Evolutionary conservation across 495 filamentous ascomycete genomes (phyloP).

Genomic region (Evernia prunastri): DNA sequence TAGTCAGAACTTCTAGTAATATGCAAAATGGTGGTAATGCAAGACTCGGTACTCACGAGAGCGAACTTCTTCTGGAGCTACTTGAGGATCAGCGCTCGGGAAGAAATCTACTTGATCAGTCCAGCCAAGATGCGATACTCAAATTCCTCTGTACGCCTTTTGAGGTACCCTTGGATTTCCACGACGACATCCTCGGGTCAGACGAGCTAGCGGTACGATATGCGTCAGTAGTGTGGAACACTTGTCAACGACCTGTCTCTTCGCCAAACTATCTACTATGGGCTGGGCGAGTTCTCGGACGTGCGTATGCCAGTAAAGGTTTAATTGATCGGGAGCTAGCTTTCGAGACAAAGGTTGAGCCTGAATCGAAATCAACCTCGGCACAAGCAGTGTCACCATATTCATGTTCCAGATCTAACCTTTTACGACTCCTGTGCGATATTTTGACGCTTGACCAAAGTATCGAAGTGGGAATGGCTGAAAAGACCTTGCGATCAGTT

Average conservation of each 20-base stretch:
- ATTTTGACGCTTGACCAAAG: slow-evolving; percentile 59
- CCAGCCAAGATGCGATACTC: slow-evolving; percentile 63
- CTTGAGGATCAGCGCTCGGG: slow-evolving; percentile 60
- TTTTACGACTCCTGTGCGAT: slow-evolving; percentile 60
- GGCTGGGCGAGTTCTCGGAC: slow-evolving; percentile 77
- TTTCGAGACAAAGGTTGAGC: slow-evolving; percentile 41
- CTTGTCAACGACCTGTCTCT: slow-evolving; percentile 53
- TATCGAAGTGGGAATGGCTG: slow-evolving; percentile 63
- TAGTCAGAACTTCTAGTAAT: slow-evolving; percentile 56
- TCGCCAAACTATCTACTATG: slow-evolving; percentile 69
- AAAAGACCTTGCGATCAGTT: slow-evolving; percentile 67
- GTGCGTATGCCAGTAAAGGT: slow-evolving; percentile 73
- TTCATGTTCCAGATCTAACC: slow-evolving; percentile 31
- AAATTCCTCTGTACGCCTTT: slow-evolving; percentile 70
- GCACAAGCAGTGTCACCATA: background rate
- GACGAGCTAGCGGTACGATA: slow-evolving; percentile 56
- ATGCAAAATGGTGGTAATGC: slow-evolving; percentile 54
- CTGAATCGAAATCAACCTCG: background rate
- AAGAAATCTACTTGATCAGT: slow-evolving; percentile 57
- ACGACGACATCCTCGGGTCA: slow-evolving; percentile 54
- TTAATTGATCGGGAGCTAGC: slow-evolving; percentile 52
- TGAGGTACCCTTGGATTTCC: slow-evolving; percentile 46
- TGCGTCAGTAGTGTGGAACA: slow-evolving; percentile 64
- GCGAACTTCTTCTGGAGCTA: slow-evolving; percentile 64
- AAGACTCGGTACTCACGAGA: slow-evolving; percentile 56